These are phyloP conservation scores for Neonectria punicea DNA, from an alignment of 2,329 filamentous ascomycete species.

Conservation along the genomic window DNA sequence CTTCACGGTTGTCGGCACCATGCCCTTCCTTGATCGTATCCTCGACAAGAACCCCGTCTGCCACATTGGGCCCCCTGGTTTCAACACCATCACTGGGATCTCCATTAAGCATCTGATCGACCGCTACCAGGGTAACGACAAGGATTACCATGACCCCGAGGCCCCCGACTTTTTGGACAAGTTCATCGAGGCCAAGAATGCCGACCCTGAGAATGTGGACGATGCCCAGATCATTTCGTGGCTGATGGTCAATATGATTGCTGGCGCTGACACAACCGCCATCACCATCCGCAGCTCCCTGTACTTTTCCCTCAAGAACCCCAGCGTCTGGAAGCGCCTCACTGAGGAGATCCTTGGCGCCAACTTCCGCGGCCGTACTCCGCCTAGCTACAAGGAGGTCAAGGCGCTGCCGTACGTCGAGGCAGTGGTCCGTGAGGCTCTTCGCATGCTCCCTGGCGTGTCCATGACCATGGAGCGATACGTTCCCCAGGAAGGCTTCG, in stretches of 20 bases:
- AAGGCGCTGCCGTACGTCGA: slow-evolving; percentile 33
- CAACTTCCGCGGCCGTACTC: slow-evolving; percentile 6
- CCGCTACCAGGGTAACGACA: slow-evolving; percentile 44
- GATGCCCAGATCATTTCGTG: slow-evolving; percentile 51
- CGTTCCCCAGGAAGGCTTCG: slow-evolving; percentile 52
- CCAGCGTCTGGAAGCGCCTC: slow-evolving; percentile 30
- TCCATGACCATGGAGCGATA: slow-evolving; percentile 57
- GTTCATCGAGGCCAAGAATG: slow-evolving; percentile 52
- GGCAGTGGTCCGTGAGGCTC: slow-evolving; percentile 59
- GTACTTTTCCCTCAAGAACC: slow-evolving; percentile 38
- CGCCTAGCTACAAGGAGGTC: slow-evolving; percentile 30
- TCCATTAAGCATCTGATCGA: slow-evolving; percentile 43
- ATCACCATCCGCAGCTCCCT: slow-evolving; percentile 38
- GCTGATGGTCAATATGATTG: slow-evolving; percentile 46
- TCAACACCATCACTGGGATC: slow-evolving; percentile 44
- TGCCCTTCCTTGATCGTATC: slow-evolving; percentile 47
- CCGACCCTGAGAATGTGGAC: slow-evolving; percentile 47
- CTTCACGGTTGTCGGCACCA: slow-evolving; percentile 43
- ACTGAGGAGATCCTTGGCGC: slow-evolving; percentile 29
- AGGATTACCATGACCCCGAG: slow-evolving; percentile 36
- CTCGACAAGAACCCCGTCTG: slow-evolving; percentile 54
- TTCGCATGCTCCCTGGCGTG: slow-evolving; percentile 57
- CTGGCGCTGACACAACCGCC: slow-evolving; percentile 39
- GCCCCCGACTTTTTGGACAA: slow-evolving; percentile 52
- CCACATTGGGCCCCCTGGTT: slow-evolving; percentile 47